phyloP scores from a whole-genome alignment of 305 asterid species.

The Fraxinus sp. region DNA sequence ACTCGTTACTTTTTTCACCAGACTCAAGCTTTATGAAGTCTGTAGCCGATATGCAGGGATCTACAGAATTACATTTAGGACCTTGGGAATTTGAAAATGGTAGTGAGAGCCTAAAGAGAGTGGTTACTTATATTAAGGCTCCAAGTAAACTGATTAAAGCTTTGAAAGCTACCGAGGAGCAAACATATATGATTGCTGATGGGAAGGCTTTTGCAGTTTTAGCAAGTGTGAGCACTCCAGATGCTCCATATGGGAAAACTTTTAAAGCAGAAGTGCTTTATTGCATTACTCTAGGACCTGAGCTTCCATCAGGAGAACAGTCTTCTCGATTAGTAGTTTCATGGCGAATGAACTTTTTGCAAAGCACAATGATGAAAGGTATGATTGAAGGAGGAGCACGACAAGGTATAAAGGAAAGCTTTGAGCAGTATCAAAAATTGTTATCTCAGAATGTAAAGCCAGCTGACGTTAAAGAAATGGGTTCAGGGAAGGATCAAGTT shows the following conservation, averaged over 20 bases:
- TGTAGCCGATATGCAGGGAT: constrained; percentile 55
- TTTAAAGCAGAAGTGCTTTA: constrained; percentile 81
- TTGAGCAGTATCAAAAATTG: constrained; percentile 64
- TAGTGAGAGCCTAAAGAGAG: constrained; percentile 64
- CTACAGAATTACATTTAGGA: constrained; percentile 64
- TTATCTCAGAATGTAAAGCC: constrained; percentile 70
- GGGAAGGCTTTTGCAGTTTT: constrained; percentile 67
- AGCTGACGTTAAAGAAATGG: constrained; percentile 63
- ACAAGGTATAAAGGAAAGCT: constrained; percentile 87
- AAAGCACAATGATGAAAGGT: constrained; percentile 89
- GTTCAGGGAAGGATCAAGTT: constrained; percentile 85
- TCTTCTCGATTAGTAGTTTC: constrained; percentile 74
- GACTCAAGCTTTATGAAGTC: constrained; percentile 63
- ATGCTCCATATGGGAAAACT: constrained; percentile 92
- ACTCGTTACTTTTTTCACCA: constrained; percentile 65
- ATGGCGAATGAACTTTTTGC: constrained; percentile 81
- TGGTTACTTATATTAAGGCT: constrained; percentile 63
- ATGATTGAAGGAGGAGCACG: constrained; percentile 91
- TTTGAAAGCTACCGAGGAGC: constrained; percentile 85
- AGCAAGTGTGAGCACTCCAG: constrained; percentile 79
- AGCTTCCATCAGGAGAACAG: constrained; percentile 77
- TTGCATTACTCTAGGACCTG: constrained; percentile 83
- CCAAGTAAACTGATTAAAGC: constrained; percentile 76
- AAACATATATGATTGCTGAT: constrained; percentile 72
- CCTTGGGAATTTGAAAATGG: constrained; percentile 74